A percentile compares a stretch with the other conserved stretches of the same genome.
Evolutionary conservation across 768 basidiomycete genomes (phyloP).

Genomic region (Rhodotorula babjevae): DNA sequence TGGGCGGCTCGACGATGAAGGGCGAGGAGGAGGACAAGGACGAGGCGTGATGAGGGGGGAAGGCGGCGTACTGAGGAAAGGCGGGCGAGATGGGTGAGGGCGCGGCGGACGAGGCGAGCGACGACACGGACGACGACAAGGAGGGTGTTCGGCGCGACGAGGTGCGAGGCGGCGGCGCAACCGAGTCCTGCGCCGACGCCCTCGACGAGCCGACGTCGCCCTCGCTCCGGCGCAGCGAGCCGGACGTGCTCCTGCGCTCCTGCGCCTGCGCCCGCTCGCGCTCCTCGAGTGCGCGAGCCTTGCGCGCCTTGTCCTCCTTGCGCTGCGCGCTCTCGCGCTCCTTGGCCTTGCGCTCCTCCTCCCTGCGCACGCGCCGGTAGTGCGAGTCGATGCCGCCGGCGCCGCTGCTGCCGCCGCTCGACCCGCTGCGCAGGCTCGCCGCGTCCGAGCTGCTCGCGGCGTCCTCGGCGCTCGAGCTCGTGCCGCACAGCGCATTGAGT

Average conservation of each 20-base stretch:
- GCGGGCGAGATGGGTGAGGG: conserved; percentile 16
- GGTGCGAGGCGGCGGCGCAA: not conserved
- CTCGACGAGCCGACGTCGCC: not conserved
- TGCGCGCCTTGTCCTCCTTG: not conserved
- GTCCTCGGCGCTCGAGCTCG: conserved; percentile 8
- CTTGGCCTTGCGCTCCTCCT: conserved; percentile 18
- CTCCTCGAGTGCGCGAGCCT: not conserved
- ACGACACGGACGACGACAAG: conserved; percentile 21
- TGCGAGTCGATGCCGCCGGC: conserved; percentile 20
- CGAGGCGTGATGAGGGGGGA: not conserved
- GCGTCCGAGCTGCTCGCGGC: not conserved
- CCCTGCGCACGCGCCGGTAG: conserved; percentile 18
- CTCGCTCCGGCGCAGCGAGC: conserved; percentile 10
- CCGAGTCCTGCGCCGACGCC: not conserved
- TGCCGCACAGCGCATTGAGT: conserved; percentile 28
- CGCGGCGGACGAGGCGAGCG: not conserved
- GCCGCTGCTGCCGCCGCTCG: not conserved
- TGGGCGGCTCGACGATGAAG: conserved; percentile 13
- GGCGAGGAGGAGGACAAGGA: not conserved
- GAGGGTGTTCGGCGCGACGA: conserved; percentile 21
- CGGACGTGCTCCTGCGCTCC: not conserved
- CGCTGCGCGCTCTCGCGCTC: not conserved
- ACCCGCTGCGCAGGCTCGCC: not conserved
- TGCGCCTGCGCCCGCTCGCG: not conserved
- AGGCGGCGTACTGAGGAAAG: conserved; percentile 2